A percentile compares a stretch with the other conserved stretches of the same genome.
These are phyloP conservation scores for Oenanthe javanica DNA, from an alignment of 140 eudicot genomes.

Conservation along the genomic window DNA sequence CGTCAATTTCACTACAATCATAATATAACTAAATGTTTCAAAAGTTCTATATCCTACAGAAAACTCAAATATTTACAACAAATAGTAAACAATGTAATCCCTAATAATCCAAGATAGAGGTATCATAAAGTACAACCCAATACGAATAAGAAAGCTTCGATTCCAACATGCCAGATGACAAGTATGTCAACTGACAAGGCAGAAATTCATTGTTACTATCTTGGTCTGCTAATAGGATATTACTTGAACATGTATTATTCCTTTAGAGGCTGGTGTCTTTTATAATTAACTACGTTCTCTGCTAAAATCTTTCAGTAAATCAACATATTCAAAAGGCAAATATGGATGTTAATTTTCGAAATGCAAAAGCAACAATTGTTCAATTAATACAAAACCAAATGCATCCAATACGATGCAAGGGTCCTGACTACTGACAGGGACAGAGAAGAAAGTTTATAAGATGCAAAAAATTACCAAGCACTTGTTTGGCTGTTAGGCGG, in stretches of 20 bases:
- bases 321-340: neutral
- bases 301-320: neutral
- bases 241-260: neutral
- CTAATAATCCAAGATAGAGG: neutral
- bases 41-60: neutral
- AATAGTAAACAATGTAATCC: neutral
- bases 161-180: neutral
- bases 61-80: neutral
- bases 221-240: neutral
- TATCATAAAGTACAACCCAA: neutral
- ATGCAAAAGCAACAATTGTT: neutral
- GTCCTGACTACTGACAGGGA: neutral
- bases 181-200: neutral
- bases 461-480: constrained; percentile 40
- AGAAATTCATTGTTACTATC: neutral
- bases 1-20: neutral
- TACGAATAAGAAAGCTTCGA: neutral
- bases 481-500: constrained; percentile 83
- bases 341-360: neutral
- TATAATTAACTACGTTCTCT: neutral
- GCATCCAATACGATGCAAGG: neutral
- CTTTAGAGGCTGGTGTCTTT: neutral
- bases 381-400: neutral
- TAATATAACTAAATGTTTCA: neutral
- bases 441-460: neutral